These are phyloP conservation scores for Aspergillus indologenus DNA, from an alignment of 495 filamentous ascomycete species.

Conservation along the genomic window DNA sequence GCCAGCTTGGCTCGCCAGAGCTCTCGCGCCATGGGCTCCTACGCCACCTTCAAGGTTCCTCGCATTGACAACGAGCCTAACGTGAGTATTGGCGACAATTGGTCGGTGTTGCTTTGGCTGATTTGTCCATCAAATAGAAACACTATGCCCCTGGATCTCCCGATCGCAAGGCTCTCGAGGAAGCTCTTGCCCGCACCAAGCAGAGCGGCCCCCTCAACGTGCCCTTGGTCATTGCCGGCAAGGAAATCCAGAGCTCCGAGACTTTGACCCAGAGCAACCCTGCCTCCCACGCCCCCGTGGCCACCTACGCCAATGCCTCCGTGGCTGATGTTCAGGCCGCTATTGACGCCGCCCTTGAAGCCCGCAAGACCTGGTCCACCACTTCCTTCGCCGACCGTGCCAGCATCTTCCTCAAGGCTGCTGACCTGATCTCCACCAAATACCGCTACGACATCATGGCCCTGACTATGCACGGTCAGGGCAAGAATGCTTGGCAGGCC, in stretches of 20 bases:
- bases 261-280: conserved; percentile 66
- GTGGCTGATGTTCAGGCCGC: conserved; percentile 68
- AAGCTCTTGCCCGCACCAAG: conserved; percentile 62
- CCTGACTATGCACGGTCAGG: conserved; percentile 88
- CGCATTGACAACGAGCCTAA: conserved; percentile 90
- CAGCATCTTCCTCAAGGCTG: conserved; percentile 91
- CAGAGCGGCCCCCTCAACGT: conserved; percentile 62
- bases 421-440: conserved; percentile 81
- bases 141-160: conserved; percentile 79
- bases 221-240: conserved; percentile 75
- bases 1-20: conserved; percentile 26
- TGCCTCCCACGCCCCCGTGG: conserved; percentile 69
- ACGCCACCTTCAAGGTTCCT: conserved; percentile 84
- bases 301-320: conserved; percentile 74
- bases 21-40: conserved; percentile 42
- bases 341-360: conserved; percentile 75
- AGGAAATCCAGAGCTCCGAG: conserved; percentile 51
- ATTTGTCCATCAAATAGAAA: conserved; percentile 54
- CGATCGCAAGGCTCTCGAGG: conserved; percentile 69
- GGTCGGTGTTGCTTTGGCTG: neutral
- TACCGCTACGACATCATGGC: conserved; percentile 94
- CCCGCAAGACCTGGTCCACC: conserved; percentile 76
- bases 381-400: conserved; percentile 85
- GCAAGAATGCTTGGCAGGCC: conserved; percentile 95
- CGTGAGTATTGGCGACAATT: conserved; percentile 49